phyloP scores from a whole-genome alignment of 108 stramenopile genomes.

The Schizochytrium sp. region DNA sequence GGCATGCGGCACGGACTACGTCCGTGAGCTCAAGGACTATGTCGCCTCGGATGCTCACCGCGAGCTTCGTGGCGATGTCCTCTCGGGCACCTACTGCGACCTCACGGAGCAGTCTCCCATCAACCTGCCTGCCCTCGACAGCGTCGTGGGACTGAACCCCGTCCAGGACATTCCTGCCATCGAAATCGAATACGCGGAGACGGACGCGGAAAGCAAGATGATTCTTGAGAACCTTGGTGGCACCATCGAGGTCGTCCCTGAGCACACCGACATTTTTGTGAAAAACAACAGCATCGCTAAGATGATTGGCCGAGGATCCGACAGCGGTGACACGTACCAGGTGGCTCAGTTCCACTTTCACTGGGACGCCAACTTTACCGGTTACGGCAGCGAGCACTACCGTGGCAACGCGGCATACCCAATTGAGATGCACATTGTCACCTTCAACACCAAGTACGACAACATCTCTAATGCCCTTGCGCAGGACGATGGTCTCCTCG shows the following conservation, averaged over 20 bases:
- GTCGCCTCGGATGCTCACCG: neutral
- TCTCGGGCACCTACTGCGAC: neutral
- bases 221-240: neutral
- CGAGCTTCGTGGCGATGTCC: neutral
- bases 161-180: neutral
- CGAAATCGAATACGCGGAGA: neutral
- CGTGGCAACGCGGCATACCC: neutral
- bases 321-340: neutral
- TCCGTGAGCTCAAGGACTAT: neutral
- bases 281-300: neutral
- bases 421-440: neutral
- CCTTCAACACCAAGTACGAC: conserved; percentile 15
- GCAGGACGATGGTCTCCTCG: neutral
- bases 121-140: neutral
- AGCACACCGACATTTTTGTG: neutral
- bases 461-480: neutral
- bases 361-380: neutral
- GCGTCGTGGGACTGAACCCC: neutral
- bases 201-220: neutral
- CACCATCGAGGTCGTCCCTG: neutral
- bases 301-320: neutral
- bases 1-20: neutral
- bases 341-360: conserved; percentile 6
- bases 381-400: neutral
- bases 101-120: neutral